Percentiles rank a stretch among this genome's conserved stretches.
Conservation (phyloP, 768 basidiomycete genomes). For the Pholiota molesta region DNA sequence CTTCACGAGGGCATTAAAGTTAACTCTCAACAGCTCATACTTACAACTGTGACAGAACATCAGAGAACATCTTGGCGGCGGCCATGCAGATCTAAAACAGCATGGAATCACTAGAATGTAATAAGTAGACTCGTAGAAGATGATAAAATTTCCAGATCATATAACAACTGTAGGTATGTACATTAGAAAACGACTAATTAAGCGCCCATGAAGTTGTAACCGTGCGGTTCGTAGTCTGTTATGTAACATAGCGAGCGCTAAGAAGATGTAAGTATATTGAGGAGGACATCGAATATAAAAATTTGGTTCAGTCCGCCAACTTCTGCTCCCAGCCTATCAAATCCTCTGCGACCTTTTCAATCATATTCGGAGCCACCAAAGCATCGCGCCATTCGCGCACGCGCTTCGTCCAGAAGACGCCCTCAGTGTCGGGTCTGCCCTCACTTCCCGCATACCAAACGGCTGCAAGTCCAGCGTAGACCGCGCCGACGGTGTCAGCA, state of each 20-base stretch:
- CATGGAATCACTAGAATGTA: too few species aligned
- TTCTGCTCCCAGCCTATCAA: conserved; percentile 29
- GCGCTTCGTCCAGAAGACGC: conserved; percentile 39
- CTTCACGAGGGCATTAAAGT: too few species aligned
- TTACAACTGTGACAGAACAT: too few species aligned
- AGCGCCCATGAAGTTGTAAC: background rate
- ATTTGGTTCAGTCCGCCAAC: background rate
- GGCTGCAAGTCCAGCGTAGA: conserved; percentile 49
- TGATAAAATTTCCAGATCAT: background rate
- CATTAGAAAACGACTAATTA: background rate
- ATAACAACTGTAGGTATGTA: background rate
- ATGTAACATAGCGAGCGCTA: too few species aligned
- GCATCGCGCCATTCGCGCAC: conserved; percentile 37
- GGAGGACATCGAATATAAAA: background rate
- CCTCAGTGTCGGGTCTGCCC: conserved; percentile 12
- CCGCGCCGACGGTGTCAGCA: conserved; percentile 48
- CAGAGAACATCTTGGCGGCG: too few species aligned
- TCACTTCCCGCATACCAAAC: conserved; percentile 42
- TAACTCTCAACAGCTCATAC: too few species aligned
- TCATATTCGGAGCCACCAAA: conserved; percentile 34
- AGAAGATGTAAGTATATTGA: too few species aligned
- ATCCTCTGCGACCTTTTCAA: conserved; percentile 41
- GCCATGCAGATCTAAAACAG: too few species aligned
- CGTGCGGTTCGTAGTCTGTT: background rate
- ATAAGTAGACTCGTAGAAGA: too few species aligned